Conservation (phyloP, 202 grass and related monocot genomes). For the Hordeum pubiflorum region DNA sequence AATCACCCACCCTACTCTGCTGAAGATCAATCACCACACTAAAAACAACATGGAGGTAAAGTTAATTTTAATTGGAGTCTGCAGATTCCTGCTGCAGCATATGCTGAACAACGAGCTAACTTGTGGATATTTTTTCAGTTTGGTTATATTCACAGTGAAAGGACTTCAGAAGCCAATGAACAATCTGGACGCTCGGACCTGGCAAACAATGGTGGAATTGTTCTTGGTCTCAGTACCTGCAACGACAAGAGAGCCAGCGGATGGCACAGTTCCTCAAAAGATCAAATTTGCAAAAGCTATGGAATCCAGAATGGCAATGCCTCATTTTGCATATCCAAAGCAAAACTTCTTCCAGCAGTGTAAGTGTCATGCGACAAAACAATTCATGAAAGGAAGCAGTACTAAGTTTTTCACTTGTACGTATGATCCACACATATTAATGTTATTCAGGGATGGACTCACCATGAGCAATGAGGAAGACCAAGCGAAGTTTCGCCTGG, state of each 20-base stretch:
- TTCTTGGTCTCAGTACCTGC: conserved; percentile 56
- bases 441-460: conserved; percentile 35
- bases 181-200: neutral
- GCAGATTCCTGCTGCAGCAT: neutral
- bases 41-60: conserved; percentile 76
- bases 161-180: conserved; percentile 15
- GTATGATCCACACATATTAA: conserved; percentile 12
- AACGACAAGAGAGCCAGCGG: conserved; percentile 39
- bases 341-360: conserved; percentile 24
- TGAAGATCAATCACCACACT: conserved; percentile 77
- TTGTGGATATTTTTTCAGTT: conserved; percentile 45
- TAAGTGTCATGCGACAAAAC: conserved; percentile 25
- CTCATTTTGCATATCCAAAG: conserved; percentile 59
- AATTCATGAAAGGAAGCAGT: neutral
- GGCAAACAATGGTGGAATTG: conserved; percentile 14
- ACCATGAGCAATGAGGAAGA: conserved; percentile 25
- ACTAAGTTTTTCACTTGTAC: neutral
- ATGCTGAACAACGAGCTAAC: conserved; percentile 24
- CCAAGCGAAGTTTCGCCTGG: conserved; percentile 41
- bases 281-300: conserved; percentile 50
- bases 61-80: neutral
- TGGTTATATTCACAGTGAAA: conserved; percentile 38
- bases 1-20: conserved; percentile 71
- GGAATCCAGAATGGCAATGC: conserved; percentile 17
- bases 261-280: conserved; percentile 49